phyloP scores from a whole-genome alignment of 1,284 basidiomycete species.

The Cerioporus squamosus region DNA sequence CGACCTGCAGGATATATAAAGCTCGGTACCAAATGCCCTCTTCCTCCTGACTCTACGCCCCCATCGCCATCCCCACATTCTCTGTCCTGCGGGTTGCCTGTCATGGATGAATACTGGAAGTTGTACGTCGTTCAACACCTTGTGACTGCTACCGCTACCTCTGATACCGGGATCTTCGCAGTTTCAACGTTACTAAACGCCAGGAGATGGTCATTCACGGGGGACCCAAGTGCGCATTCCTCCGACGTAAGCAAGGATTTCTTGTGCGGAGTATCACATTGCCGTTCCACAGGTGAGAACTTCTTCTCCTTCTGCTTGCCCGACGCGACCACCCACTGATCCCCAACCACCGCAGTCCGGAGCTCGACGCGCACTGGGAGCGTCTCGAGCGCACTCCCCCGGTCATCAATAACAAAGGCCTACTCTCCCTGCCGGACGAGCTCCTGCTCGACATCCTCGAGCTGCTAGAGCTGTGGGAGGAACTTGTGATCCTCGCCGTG shows the following conservation, averaged over 20 bases:
- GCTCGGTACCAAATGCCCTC: too few species aligned
- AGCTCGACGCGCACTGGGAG: background rate
- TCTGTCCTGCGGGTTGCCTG: too few species aligned
- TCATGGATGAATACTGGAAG: background rate
- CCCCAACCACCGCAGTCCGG: background rate
- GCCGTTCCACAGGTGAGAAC: background rate
- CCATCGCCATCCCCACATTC: background rate
- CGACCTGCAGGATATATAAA: too few species aligned
- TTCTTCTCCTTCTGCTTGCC: too few species aligned
- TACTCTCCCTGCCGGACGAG: slow-evolving; percentile 11
- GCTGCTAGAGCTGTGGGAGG: background rate
- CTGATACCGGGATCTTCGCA: background rate
- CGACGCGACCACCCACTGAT: too few species aligned
- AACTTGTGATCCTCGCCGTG: background rate
- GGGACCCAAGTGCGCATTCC: background rate
- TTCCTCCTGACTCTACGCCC: background rate
- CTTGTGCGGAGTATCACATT: slow-evolving; percentile 1
- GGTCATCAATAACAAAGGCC: background rate
- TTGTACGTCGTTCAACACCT: background rate
- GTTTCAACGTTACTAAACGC: background rate
- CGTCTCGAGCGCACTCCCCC: background rate
- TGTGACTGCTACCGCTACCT: background rate
- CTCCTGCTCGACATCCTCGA: background rate
- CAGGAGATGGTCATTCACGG: background rate
- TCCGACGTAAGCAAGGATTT: background rate